Evolutionary conservation across 2,329 filamentous ascomycete species (phyloP), one percentile per base, ranked within the genome.

Genomic region (Alternaria angustiovoidea): DNA sequence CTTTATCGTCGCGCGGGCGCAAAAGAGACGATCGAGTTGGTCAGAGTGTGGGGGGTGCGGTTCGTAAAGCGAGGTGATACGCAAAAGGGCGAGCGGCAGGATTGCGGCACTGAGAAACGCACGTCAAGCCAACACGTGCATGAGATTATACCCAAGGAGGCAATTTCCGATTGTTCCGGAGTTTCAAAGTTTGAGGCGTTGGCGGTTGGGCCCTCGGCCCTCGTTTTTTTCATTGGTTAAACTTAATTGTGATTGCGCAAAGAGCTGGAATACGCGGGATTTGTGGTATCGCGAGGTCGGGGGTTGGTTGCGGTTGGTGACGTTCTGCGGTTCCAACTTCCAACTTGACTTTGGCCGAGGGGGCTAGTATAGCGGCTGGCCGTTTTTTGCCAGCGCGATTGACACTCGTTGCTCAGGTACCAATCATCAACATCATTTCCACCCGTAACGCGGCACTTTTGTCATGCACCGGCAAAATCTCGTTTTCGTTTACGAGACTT

Each of bases 1-100:
- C 46, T 38, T 54, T 63, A 62, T 62, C 56, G 46, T 56, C 62
- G 66, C 64, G 65, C 65, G 51, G 63, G 66, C 63, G 64, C 64
- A 64, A 24, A 42, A 36, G 39, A 18, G 49, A 49, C 44, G 49
- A 52, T 43, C 36, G 22, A 39, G 46, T 43, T 53, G 57, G 51
- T 51, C 49, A 54, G 42, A 39, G 57, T 59, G 52, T 60, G 53
- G 42, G 49, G 39, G 49, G 41, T 9, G 20, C 24, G 36, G 42
- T 24, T 42, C 39, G 39, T 24, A 39, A 28, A 26, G n/a, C 11
- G 42, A 59, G 46, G 24, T 24, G 39, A 49, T 49, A n/a, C 32
- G 46, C 34, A 52, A 24, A 52, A 60, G 54, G 26, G 51, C 51
- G 39, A 36, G 46, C 46, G 46, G 46, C 32, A 49, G 46, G 46